Evolutionary conservation across 495 filamentous ascomycete species (phyloP), one percentile per base, ranked within the genome.

Genomic region (Hyaloscypha hepaticicola): DNA sequence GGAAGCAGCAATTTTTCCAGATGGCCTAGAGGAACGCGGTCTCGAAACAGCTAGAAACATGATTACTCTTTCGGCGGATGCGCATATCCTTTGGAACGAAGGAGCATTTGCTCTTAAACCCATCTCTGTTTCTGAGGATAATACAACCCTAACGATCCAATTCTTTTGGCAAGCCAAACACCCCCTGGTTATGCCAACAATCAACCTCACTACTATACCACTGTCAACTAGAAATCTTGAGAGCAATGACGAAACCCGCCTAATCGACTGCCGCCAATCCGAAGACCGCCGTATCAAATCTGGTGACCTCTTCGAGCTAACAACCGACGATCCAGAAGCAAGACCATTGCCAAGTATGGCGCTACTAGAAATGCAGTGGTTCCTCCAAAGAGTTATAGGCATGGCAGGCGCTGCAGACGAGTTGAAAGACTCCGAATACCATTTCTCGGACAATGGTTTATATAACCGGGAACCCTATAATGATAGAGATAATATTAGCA

Each of bases 401-500:
- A 56, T 72, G 28, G 45, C 57, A 64, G 70, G 70, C 28, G 70
- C 70, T 28, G 70, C 67, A n/a, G n/a, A n/a, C n/a, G n/a, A n/a
- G n/a, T n/a, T n/a, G n/a, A n/a, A n/a, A n/a, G n/a, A 53, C 50
- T 53, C 50, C 50, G 50, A 53, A 53, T 53, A 53, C 50, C 50
- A 53, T 53, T 53, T 53, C 50, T 53, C 50, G 50, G 50, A 53
- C 50, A 53, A 53, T 53, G 50, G 50, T 53, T 53, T 53, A 8
- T 53, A 12, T 24, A 53, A 53, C 50, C 22, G 50, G 50, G 50
- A 22, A 53, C 50, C 22, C 50, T 53, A 53, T 53, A 24, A 53
- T 63, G n/a, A n/a, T n/a, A n/a, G n/a, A n/a, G n/a, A n/a, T n/a
- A n/a, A n/a, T n/a, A n/a, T n/a, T n/a, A n/a, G n/a, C n/a, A n/a